phyloP scores from a whole-genome alignment of 2,329 filamentous ascomycete species.

The Cytospora mali region DNA sequence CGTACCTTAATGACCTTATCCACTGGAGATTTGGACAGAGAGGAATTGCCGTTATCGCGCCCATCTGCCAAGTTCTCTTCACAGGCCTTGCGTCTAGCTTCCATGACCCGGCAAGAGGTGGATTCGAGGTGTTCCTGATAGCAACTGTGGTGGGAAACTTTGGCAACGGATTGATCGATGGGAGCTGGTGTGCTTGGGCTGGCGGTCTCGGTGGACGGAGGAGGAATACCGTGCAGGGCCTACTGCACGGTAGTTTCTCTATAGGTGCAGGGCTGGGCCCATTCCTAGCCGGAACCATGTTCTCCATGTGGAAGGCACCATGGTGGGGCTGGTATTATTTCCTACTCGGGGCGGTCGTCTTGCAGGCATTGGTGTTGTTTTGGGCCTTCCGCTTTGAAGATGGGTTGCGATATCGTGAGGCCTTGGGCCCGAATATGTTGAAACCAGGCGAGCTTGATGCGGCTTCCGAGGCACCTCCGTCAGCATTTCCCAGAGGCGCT shows the following conservation, averaged over 20 bases:
- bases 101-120: constrained; percentile 29
- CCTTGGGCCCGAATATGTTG: neutral
- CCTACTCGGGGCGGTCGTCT: constrained; percentile 35
- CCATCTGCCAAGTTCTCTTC: constrained; percentile 40
- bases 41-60: constrained; percentile 44
- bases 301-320: constrained; percentile 32
- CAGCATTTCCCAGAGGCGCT: constrained; percentile 29
- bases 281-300: constrained; percentile 37
- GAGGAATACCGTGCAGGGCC: constrained; percentile 41
- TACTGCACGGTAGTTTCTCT: constrained; percentile 45
- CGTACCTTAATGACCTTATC: constrained; percentile 42
- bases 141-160: constrained; percentile 39
- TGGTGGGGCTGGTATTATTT: constrained; percentile 46
- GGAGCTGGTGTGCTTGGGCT: constrained; percentile 49
- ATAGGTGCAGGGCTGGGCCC: constrained; percentile 43
- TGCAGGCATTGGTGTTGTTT: constrained; percentile 31
- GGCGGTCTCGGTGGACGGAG: constrained; percentile 41
- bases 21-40: constrained; percentile 46
- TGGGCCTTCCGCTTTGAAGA: constrained; percentile 44
- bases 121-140: constrained; percentile 38
- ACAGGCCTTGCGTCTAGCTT: constrained; percentile 33
- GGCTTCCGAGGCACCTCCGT: neutral
- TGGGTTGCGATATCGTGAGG: constrained; percentile 36
- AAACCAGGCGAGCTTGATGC: neutral
- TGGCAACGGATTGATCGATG: constrained; percentile 46